phyloP scores from a whole-genome alignment of 192 early-diverging fungal genomes.

The Coemansia sp. region DNA sequence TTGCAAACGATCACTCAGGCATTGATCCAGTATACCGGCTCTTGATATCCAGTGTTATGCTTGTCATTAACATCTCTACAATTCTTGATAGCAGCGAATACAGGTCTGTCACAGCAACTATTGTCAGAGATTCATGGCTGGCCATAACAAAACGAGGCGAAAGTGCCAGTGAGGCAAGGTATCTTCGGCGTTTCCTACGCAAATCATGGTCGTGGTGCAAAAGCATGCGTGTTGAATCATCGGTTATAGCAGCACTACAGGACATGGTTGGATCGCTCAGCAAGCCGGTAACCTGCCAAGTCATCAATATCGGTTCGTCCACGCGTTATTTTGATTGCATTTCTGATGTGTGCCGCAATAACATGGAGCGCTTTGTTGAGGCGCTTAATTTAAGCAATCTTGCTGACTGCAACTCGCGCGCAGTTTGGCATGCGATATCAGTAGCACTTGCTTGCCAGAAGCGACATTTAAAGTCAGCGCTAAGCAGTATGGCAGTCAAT shows the following conservation, averaged over 20 bases:
- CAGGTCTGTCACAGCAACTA: not conserved
- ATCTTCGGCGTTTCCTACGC: slow-evolving; percentile 24
- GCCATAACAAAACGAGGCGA: slow-evolving; percentile 1
- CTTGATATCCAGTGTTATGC: slow-evolving; percentile 27
- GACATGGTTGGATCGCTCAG: slow-evolving; percentile 22
- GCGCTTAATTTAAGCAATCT: not conserved
- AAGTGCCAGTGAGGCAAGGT: not conserved
- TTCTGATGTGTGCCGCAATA: not conserved
- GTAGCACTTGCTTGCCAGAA: not conserved
- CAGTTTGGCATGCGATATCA: slow-evolving; percentile 12
- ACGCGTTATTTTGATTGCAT: not conserved
- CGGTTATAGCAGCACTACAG: slow-evolving; percentile 6
- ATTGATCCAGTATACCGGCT: not conserved
- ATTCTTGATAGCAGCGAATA: slow-evolving; percentile 2
- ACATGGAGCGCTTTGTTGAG: not conserved
- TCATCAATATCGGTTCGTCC: slow-evolving; percentile 14
- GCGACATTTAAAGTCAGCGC: not conserved
- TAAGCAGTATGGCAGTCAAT: not conserved
- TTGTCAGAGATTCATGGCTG: slow-evolving; percentile 24
- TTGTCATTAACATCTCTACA: slow-evolving; percentile 27
- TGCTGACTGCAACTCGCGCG: not conserved
- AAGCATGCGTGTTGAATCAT: slow-evolving; percentile 3
- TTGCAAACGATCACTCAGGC: not conserved
- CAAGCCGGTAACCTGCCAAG: slow-evolving; percentile 6
- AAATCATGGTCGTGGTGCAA: slow-evolving; percentile 42